Evolutionary conservation across 129 eudicot species (phyloP), one percentile per base, ranked within the genome.

Genomic region (Pulicaria dysenterica): DNA sequence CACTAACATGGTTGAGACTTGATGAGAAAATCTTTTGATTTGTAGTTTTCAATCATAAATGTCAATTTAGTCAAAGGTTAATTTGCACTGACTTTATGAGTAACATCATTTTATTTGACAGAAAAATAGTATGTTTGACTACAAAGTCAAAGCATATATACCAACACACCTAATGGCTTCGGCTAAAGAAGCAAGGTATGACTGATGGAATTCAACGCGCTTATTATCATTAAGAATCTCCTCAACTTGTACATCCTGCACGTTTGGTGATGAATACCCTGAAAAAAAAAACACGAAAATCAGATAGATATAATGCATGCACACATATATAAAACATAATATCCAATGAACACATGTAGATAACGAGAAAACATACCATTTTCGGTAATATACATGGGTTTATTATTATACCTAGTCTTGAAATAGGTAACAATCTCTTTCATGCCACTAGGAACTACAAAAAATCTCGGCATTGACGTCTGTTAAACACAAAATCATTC

Each of bases 371-470:
- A 69, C 86, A 56, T 64, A 93, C 98, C 96, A 80, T 93, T 93
- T 84, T 89, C 96, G 8, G 95, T 89, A 46, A 93, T 70, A 72
- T 64, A 87, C 82, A 89, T 85, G n/a, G 92, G 91, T 42, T 17
- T 74, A 83, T 90, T 87, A 61, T 84, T 63, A 76, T 93, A 93
- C 75, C 96, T 86, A 44, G 60, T 75, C 80, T 80, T 87, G 17
- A 90, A 11, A 81, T 87, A 93, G 40, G 80, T 51, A 24, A 93
- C 80, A 13, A 87, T 74, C 69, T 84, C 84, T 80, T 80, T 89
- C 95, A 89, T 82, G 70, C 95, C 98, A 73, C 83, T 56, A 11
- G 98, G 96, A 34, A 89, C 92, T 6, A 93, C 96, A 60, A 49
- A 85, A 40, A 85, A 87, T 6, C 70, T 43, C 1, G 56, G 24